phyloP scores from a whole-genome alignment of 768 basidiomycete species.

The Leccinum olivaceopallidum region DNA sequence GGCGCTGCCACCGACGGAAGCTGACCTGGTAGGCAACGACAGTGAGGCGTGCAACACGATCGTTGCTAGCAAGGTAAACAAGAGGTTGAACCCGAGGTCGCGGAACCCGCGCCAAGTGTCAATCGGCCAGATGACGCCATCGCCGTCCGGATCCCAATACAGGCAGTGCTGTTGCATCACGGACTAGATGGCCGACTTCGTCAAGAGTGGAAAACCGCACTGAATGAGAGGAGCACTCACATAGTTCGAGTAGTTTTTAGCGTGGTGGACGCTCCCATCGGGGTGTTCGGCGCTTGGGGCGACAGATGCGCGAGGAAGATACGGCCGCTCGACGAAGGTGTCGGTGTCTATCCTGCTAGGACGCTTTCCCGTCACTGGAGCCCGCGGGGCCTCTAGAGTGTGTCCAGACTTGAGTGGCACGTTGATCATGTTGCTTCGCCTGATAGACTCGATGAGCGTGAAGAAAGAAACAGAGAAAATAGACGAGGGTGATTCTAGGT shows the following conservation, averaged over 20 bases:
- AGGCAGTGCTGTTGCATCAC: constrained; percentile 43
- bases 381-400: constrained; percentile 16
- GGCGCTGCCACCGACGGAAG: not conserved
- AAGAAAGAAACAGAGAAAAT: constrained; percentile 22
- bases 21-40: constrained; percentile 37
- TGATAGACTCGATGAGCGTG: constrained; percentile 20
- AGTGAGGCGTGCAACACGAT: constrained; percentile 37
- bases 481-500: constrained; percentile 13
- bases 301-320: constrained; percentile 29
- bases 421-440: constrained; percentile 22
- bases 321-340: constrained; percentile 26
- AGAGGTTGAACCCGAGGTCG: constrained; percentile 41
- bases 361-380: constrained; percentile 25
- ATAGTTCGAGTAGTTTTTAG: constrained; percentile 20
- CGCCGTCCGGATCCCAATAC: constrained; percentile 42
- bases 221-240: constrained; percentile 16
- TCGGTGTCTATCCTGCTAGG: constrained; percentile 29
- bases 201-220: not conserved
- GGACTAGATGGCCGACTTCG: constrained; percentile 22
- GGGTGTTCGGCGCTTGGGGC: constrained; percentile 29
- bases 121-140: constrained; percentile 45
- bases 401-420: constrained; percentile 19
- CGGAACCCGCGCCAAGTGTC: constrained; percentile 45
- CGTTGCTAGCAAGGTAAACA: constrained; percentile 36
- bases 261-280: constrained; percentile 20